Evolutionary conservation across 176 grass and related monocot genomes (phyloP).

Genomic region (Calamus simplicifolius): DNA sequence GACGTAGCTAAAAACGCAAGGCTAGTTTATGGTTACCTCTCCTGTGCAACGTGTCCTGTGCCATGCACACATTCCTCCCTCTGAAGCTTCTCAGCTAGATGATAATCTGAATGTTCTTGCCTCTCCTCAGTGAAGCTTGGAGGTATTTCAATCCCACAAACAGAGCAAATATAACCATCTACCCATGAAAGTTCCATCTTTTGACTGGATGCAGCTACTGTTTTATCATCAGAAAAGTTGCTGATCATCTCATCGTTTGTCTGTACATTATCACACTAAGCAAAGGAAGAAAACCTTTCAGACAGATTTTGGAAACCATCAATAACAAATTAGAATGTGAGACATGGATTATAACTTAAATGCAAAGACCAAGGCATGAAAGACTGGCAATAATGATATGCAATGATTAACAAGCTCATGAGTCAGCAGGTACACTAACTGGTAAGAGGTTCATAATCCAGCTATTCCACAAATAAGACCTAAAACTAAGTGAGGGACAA

Average conservation of each 20-base stretch:
- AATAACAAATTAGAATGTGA: too few relatives aligned
- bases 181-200: conserved; percentile 38
- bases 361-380: too few relatives aligned
- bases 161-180: conserved; percentile 71
- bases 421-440: too few relatives aligned
- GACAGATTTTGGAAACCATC: too few relatives aligned
- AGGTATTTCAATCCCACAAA: conserved; percentile 75
- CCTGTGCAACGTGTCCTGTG: conserved; percentile 8
- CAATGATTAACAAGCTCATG: too few relatives aligned
- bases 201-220: conserved; percentile 22
- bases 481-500: too few relatives aligned
- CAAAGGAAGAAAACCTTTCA: conserved; percentile 1
- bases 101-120: conserved; percentile 74
- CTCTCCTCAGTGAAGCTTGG: conserved; percentile 70
- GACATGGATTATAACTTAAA: too few relatives aligned
- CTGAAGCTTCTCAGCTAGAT: conserved; percentile 71
- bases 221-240: conserved; percentile 1
- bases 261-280: conserved; percentile 17
- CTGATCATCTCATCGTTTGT: conserved; percentile 8
- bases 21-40: conserved; percentile 31
- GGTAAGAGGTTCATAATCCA: too few relatives aligned
- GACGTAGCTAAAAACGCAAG: too few relatives aligned
- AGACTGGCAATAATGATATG: too few relatives aligned
- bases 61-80: conserved; percentile 41
- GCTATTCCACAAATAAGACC: too few relatives aligned